Percentiles rank a stretch among this genome's conserved stretches.
Evolutionary conservation across 2,329 filamentous ascomycete genomes (phyloP).

Genomic region (Botryotinia globosa): DNA sequence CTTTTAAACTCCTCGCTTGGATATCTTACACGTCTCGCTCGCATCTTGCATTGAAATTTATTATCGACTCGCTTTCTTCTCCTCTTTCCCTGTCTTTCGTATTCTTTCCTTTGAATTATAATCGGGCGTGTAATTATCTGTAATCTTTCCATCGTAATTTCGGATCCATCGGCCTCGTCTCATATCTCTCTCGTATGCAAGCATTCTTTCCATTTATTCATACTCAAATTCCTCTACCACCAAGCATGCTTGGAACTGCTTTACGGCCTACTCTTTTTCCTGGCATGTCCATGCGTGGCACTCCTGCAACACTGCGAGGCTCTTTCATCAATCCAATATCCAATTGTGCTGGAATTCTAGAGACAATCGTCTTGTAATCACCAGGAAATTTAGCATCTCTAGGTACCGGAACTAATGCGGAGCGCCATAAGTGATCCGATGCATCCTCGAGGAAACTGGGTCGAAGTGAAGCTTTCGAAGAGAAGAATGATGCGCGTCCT

Average conservation of each 20-base stretch:
- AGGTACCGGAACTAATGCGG: slow-evolving; percentile 58
- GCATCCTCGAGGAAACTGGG: slow-evolving; percentile 68
- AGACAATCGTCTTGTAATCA: slow-evolving; percentile 59
- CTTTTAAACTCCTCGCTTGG: slow-evolving; percentile 16
- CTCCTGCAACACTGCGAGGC: slow-evolving; percentile 82
- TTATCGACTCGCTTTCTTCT: neutral
- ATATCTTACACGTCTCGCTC: slow-evolving; percentile 16
- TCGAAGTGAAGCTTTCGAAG: slow-evolving; percentile 32
- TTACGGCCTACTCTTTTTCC: slow-evolving; percentile 38
- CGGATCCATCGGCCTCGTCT: neutral
- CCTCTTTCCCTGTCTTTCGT: neutral
- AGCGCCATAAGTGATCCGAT: slow-evolving; percentile 77
- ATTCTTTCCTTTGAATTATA: neutral
- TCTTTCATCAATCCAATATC: slow-evolving; percentile 89
- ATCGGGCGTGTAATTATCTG: slow-evolving; percentile 3
- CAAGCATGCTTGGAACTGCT: slow-evolving; percentile 39
- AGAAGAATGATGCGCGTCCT: slow-evolving; percentile 58
- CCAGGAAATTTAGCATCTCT: slow-evolving; percentile 58
- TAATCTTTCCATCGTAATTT: slow-evolving; percentile 8
- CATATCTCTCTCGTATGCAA: neutral
- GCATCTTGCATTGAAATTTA: slow-evolving; percentile 5
- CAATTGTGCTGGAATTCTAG: slow-evolving; percentile 74
- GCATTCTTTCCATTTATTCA: neutral
- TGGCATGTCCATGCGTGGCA: slow-evolving; percentile 56
- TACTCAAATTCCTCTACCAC: slow-evolving; percentile 17